Percentiles rank a stretch among this genome's conserved stretches.
Conservation (phyloP, 352 stramenopile species). For the Halophytophthora polymorphica region DNA sequence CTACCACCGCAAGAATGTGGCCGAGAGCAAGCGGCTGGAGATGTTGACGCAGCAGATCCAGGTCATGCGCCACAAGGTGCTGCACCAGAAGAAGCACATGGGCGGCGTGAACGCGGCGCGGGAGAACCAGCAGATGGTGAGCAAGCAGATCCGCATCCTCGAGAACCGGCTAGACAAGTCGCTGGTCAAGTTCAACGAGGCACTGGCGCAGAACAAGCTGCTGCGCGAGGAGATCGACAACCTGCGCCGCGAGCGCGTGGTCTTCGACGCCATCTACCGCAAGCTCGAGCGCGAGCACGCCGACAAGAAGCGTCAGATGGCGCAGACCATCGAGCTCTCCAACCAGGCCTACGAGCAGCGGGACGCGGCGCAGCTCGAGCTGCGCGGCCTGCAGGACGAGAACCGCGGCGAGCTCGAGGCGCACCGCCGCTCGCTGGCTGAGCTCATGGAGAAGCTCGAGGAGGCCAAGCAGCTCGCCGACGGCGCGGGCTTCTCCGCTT, state of each 20-base stretch:
- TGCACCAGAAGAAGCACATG: constrained; percentile 93
- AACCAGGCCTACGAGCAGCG: constrained; percentile 95
- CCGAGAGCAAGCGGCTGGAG: constrained; percentile 82
- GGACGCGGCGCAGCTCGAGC: constrained; percentile 92
- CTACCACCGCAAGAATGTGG: constrained; percentile 83
- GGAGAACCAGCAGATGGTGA: constrained; percentile 94
- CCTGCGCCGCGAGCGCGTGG: constrained; percentile 89
- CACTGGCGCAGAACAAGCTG: constrained; percentile 90
- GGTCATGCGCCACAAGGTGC: constrained; percentile 83
- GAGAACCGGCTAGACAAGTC: constrained; percentile 97
- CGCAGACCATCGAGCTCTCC: constrained; percentile 92
- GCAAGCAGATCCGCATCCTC: constrained; percentile 96
- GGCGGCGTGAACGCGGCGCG: constrained; percentile 94
- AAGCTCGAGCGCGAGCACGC: constrained; percentile 90
- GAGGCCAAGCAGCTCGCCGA: constrained; percentile 46
- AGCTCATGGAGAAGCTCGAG: constrained; percentile 63
- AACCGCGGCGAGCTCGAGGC: constrained; percentile 84
- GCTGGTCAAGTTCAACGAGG: constrained; percentile 97
- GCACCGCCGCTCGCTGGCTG: constrained; percentile 49
- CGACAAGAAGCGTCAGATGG: constrained; percentile 96
- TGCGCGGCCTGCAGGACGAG: constrained; percentile 90
- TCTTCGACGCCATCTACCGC: constrained; percentile 95
- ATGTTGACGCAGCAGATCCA: constrained; percentile 88
- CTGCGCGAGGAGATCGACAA: constrained; percentile 93
- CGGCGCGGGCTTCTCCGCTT: constrained; percentile 19